Evolutionary conservation across 2,329 filamentous ascomycete species (phyloP), one percentile per base, ranked within the genome.

Genomic region (Trichoderma sp.): DNA sequence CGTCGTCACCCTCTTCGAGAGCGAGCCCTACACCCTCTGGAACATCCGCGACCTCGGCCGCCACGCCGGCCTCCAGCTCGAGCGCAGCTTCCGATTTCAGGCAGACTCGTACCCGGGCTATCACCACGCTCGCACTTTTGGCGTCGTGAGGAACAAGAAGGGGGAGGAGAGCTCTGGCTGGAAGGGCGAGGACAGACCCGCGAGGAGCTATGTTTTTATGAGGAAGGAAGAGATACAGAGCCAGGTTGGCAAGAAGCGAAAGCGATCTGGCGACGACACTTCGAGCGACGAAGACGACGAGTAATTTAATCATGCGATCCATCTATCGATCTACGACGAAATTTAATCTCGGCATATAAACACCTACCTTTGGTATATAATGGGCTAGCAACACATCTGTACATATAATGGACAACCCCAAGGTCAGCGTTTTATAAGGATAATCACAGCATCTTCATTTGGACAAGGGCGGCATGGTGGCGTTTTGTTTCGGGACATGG

Each of bases 21-120:
- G 92, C 72, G 92, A 97, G 80, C 96, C 96, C 0, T 99, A 99
- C 80, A 95, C 94, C 2, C 87, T 98, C 1, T 99, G 96, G 96
- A 98, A 98, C 82, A 87, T 98, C 30, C 88, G 91, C 43, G 95
- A 98, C 83, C 85, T 99, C 32, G 96, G 89, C 2, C 87, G 95
- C 7, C 93, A 97, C 80, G 86, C 86, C 5, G 93, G 92, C 6
- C 82, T 95, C 65, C 87, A 88, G 77, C 91, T 94, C 43, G 85
- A 90, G 76, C 84, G 87, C 76, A 94, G 91, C 79, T 95, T 92
- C 78, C 83, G 82, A 71, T 96, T 96, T 78, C 85, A 88, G 73
- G 85, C 88, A 6, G 82, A 77, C 17, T 88, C 86, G 28, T 96
- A 95, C 79, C 92, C 91, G 0, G 91, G 91, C 0, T 96, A 96